A percentile compares a stretch with the other conserved stretches of the same genome.
Conservation (phyloP, 257 asterid genomes). For the Anisodus acutangulus region DNA sequence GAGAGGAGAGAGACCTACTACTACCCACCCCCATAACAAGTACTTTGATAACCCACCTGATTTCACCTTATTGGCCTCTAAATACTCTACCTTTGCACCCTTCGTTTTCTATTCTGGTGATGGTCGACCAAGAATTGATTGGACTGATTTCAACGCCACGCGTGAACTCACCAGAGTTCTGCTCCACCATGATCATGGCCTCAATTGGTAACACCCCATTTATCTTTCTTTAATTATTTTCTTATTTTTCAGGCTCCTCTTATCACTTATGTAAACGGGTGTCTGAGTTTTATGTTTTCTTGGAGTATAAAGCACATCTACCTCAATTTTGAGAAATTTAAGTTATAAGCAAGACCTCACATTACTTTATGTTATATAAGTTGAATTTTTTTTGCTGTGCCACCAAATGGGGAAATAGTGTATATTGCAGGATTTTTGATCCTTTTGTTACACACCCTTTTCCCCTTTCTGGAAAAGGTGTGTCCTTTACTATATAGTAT, state of each 20-base stretch:
- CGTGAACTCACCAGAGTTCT: conserved; percentile 82
- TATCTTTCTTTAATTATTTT: neutral
- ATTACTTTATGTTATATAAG: neutral
- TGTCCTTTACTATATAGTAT: neutral
- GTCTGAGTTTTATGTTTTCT: neutral
- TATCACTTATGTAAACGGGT: neutral
- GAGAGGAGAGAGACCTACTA: conserved; percentile 49
- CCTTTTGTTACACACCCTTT: neutral
- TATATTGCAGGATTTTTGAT: neutral
- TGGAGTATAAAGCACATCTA: neutral
- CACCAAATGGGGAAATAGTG: neutral
- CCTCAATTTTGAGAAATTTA: too few relatives aligned
- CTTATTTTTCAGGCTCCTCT: neutral
- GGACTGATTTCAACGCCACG: conserved; percentile 95
- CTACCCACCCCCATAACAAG: conserved; percentile 70
- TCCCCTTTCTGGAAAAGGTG: neutral
- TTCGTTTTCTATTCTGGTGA: conserved; percentile 64
- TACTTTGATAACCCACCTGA: conserved; percentile 88
- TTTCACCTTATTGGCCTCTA: conserved; percentile 63
- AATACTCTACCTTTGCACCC: conserved; percentile 67
- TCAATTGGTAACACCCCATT: conserved; percentile 54
- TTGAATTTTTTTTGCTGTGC: neutral
- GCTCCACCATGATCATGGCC: conserved; percentile 79
- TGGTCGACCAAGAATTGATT: conserved; percentile 82
- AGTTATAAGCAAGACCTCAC: neutral